Base-by-base conservation (phyloP, 257 asterid species). In the Thymus quinquecostatus region DNA sequence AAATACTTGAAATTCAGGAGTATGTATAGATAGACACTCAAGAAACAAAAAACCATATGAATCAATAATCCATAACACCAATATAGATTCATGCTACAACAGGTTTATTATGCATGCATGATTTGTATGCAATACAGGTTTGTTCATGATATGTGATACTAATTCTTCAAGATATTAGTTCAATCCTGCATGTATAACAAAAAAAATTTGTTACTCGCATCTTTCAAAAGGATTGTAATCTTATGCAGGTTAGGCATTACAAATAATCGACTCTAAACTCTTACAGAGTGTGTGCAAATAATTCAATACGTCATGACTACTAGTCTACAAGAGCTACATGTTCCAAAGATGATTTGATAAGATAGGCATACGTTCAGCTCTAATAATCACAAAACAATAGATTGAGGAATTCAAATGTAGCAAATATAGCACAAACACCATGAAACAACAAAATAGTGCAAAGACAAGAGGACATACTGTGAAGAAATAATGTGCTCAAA, bases 401-500 rank as follows among this genome's bases (percentile, higher is more conserved):
- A 34, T 29, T 55, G n/a, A 36, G 72, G 59, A 33, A 21, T 36
- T 65, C n/a, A 57, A 21, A 21, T 14, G 33, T 48, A 62, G 44
- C 21, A 75, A 53, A 41, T 21, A 71, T 1, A 62, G 45, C 40
- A 63, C 45, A 71, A n/a, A 60, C 14, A 3, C 10, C 49, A 62
- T 28, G 50, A 45, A 30, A 5, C 44, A 75, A 58, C 40, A 64
- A 66, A 58, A 50, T 63, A 77, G 53, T 41, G 40, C 54, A 38
- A 69, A 54, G 64, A 56, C n/a, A 48, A 66, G 76, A 14, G 48
- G 79, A 79, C 90, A 45, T 86, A 92, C 98, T 79, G 88, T 71
- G 87, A 63, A 60, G 92, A 83, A 57, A 89, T 41, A 81, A 93
- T 90, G 69, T 88, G 91, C 82, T 89, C 96, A 50, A 93, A 93